Percentiles rank a stretch among this genome's conserved stretches.
phyloP scores from a whole-genome alignment of 768 basidiomycete species.

The Clathrus columnatus region DNA sequence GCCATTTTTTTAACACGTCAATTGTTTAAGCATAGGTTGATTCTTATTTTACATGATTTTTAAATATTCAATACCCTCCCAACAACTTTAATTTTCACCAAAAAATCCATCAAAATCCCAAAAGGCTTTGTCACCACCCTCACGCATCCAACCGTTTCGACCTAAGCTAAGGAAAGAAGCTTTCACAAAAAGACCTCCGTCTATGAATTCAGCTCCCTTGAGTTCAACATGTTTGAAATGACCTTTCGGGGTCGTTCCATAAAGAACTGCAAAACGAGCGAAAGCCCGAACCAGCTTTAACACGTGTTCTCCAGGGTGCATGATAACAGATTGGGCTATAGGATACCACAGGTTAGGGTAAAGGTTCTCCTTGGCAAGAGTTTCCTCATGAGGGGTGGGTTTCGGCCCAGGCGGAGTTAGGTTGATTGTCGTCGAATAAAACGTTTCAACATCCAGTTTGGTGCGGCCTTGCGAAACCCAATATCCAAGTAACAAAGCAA shows the following conservation, averaged over 20 bases:
- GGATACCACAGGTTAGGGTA: conserved; percentile 53
- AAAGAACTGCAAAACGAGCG: conserved; percentile 35
- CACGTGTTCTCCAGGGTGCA: conserved; percentile 51
- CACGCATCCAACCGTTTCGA: conserved; percentile 32
- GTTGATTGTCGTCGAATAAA: conserved; percentile 28
- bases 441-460: conserved; percentile 37
- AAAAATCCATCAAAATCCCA: conserved; percentile 25
- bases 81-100: conserved; percentile 2
- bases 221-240: conserved; percentile 24
- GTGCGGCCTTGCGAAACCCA: conserved; percentile 53
- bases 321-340: conserved; percentile 42
- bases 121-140: conserved; percentile 22
- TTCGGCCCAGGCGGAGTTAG: conserved; percentile 16
- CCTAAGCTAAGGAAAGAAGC: conserved; percentile 44
- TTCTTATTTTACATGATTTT: neutral
- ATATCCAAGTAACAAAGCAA: conserved; percentile 41
- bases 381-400: conserved; percentile 13
- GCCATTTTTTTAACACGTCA: too few relatives aligned
- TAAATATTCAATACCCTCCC: neutral
- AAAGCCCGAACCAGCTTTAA: conserved; percentile 38
- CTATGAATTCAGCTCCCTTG: conserved; percentile 41
- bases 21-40: neutral
- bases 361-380: conserved; percentile 17
- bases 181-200: conserved; percentile 58
- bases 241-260: conserved; percentile 24